Evolutionary conservation across 2,329 filamentous ascomycete species (phyloP).

Genomic region (Lachnellula occidentalis): DNA sequence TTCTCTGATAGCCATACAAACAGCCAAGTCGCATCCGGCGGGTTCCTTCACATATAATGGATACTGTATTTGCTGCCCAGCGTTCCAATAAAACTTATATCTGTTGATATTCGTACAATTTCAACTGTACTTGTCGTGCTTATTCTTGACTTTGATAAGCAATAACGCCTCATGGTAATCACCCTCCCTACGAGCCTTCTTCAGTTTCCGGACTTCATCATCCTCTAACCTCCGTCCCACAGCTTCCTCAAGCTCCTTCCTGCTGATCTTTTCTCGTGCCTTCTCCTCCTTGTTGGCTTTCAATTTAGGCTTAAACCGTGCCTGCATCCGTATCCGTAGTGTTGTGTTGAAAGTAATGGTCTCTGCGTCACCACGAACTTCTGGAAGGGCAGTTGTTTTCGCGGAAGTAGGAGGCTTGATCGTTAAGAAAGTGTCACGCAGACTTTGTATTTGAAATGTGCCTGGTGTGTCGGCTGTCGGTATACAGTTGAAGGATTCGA

Average conservation of each 20-base stretch:
- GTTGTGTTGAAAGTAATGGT: constrained; percentile 63
- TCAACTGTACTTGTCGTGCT: constrained; percentile 78
- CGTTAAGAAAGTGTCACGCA: constrained; percentile 64
- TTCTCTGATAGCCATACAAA: neutral
- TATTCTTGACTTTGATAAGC: constrained; percentile 83
- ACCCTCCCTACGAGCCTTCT: constrained; percentile 77
- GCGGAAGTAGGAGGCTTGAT: constrained; percentile 47
- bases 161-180: constrained; percentile 84
- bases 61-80: neutral
- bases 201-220: constrained; percentile 78
- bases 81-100: neutral
- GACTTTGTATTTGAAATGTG: constrained; percentile 70
- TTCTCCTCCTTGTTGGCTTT: constrained; percentile 78
- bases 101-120: neutral
- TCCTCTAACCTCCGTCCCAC: constrained; percentile 74
- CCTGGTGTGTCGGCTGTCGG: constrained; percentile 58
- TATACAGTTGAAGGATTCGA: constrained; percentile 75
- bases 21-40: neutral
- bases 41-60: neutral
- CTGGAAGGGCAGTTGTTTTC: constrained; percentile 46
- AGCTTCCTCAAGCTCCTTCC: constrained; percentile 76
- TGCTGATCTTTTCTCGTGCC: constrained; percentile 77
- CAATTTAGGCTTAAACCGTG: constrained; percentile 80
- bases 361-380: constrained; percentile 72
- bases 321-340: constrained; percentile 86